These are phyloP conservation scores for Populus tomentosa DNA, from an alignment of 441 rosid genomes.

Conservation along the genomic window DNA sequence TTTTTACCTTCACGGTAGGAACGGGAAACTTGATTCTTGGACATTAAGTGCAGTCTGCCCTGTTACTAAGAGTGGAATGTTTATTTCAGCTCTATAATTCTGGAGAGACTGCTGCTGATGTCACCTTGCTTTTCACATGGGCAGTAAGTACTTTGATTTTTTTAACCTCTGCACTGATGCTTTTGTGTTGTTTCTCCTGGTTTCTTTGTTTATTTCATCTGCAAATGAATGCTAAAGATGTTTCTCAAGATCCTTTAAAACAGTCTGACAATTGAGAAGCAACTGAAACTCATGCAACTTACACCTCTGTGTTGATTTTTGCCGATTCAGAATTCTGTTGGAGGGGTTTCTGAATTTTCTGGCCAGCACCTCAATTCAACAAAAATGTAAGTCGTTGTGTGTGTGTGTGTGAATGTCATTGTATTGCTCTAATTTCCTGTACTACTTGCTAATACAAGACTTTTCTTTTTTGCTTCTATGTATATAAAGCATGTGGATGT, in stretches of 20 bases:
- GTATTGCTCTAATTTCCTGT: neutral
- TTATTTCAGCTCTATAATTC: slow-evolving; percentile 58
- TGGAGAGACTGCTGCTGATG: slow-evolving; percentile 63
- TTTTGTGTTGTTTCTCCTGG: slow-evolving; percentile 4
- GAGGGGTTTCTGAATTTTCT: slow-evolving; percentile 77
- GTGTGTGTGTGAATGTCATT: neutral
- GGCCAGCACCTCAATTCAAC: slow-evolving; percentile 80
- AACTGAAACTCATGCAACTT: slow-evolving; percentile 9
- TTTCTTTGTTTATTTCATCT: neutral
- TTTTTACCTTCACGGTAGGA: slow-evolving; percentile 76
- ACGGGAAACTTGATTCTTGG: slow-evolving; percentile 3
- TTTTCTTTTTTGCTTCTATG: neutral
- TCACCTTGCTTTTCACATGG: slow-evolving; percentile 85
- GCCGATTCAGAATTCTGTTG: slow-evolving; percentile 70
- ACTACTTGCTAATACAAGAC: neutral
- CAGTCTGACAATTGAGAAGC: neutral
- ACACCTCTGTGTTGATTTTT: slow-evolving; percentile 18
- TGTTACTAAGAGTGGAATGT: slow-evolving; percentile 19
- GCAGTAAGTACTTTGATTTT: slow-evolving; percentile 46
- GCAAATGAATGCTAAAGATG: neutral
- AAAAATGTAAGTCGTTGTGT: slow-evolving; percentile 37
- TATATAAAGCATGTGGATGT: neutral
- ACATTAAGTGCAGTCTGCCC: slow-evolving; percentile 8
- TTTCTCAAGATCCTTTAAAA: neutral
- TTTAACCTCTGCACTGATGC: neutral